Evolutionary conservation across 2,329 filamentous ascomycete genomes (phyloP).

Genomic region (Colletotrichum siamense): DNA sequence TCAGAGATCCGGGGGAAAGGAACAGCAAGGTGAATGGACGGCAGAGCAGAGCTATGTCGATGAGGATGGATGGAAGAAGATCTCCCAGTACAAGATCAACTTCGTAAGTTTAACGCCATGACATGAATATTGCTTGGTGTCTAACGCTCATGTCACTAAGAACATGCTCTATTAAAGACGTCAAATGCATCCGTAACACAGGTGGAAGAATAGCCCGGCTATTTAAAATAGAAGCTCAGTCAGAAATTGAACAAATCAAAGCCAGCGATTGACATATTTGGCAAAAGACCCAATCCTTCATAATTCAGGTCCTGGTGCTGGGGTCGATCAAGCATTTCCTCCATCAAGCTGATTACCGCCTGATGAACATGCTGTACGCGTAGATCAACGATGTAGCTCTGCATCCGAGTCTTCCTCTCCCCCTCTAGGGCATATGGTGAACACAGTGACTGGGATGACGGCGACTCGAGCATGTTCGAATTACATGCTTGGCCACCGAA

Average conservation of each 20-base stretch:
- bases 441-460: background rate
- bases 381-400: background rate
- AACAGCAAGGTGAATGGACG: background rate
- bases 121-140: background rate
- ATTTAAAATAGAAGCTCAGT: rapidly evolving
- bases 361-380: background rate
- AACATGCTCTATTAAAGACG: background rate
- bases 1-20: background rate
- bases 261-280: background rate
- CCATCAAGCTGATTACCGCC: background rate
- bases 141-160: background rate
- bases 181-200: rapidly evolving
- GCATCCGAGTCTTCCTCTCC: background rate
- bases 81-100: background rate
- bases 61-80: background rate
- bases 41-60: background rate
- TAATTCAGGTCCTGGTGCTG: background rate
- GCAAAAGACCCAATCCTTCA: background rate
- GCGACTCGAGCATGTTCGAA: background rate
- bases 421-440: background rate
- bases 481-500: background rate
- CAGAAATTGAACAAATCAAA: background rate
- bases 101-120: background rate
- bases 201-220: background rate
- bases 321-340: background rate